Conservation (phyloP, 306 rosid genomes). For the Heteromeles arbutifolia region DNA sequence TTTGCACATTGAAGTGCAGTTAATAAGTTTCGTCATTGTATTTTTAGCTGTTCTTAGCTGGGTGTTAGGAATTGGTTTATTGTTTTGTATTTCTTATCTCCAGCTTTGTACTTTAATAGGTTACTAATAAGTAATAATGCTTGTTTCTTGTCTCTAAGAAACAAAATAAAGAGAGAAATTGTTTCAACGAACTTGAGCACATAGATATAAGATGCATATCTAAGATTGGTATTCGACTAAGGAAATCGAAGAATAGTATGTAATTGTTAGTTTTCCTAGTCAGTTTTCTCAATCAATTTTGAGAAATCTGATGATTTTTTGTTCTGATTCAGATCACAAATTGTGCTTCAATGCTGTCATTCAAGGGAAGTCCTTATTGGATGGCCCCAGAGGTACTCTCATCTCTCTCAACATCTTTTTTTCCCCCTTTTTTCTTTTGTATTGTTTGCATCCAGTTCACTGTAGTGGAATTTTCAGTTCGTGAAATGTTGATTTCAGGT, state of each 20-base stretch:
- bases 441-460: neutral
- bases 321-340: slow-evolving; percentile 59
- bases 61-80: neutral
- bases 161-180: neutral
- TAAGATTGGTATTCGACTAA: neutral
- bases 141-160: neutral
- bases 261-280: neutral
- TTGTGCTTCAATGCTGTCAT: slow-evolving; percentile 78
- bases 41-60: neutral
- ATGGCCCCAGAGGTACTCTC: slow-evolving; percentile 97
- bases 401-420: neutral
- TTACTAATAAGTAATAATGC: neutral
- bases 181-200: neutral
- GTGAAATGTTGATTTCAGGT: slow-evolving; percentile 49
- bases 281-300: slow-evolving; percentile 5
- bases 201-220: neutral
- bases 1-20: neutral
- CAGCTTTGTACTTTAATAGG: neutral
- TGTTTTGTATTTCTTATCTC: neutral
- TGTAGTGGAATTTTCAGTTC: neutral
- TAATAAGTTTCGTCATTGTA: neutral
- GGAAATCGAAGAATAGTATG: neutral
- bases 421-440: neutral
- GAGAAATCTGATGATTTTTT: slow-evolving; percentile 4
- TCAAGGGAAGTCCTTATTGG: slow-evolving; percentile 99